phyloP scores from a whole-genome alignment of 1,284 basidiomycete species.

The Papiliotrema fonsecae region DNA sequence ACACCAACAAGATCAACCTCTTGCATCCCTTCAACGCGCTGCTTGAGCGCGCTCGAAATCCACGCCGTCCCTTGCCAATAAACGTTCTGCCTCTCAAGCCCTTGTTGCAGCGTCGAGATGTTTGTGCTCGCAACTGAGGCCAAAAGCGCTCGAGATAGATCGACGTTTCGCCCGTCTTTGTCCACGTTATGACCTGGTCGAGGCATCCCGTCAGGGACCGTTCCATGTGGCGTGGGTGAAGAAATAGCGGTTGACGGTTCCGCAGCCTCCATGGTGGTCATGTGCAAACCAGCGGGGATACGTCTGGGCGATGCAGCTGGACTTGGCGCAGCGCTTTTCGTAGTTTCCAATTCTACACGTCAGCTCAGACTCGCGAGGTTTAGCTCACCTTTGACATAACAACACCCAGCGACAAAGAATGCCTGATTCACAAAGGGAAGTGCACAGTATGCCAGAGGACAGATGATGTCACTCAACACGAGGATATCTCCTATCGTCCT shows the following conservation, averaged over 20 bases:
- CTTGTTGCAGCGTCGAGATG: constrained; percentile 20
- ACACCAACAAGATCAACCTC: constrained; percentile 23
- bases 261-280: not conserved
- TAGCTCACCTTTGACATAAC: constrained; percentile 21
- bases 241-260: too few relatives aligned
- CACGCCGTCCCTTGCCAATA: constrained; percentile 24
- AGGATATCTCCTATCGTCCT: constrained; percentile 26
- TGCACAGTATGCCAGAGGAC: constrained; percentile 15
- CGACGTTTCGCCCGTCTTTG: constrained; percentile 14
- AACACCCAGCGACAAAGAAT: constrained; percentile 24
- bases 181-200: too few relatives aligned
- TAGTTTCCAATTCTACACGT: constrained; percentile 2
- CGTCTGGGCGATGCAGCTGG: not conserved
- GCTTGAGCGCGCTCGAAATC: constrained; percentile 17
- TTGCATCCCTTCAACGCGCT: constrained; percentile 19
- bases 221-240: too few relatives aligned
- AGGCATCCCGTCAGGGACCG: too few relatives aligned
- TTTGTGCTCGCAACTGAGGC: constrained; percentile 14
- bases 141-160: constrained; percentile 16
- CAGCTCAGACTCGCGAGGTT: not conserved
- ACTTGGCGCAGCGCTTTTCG: not conserved
- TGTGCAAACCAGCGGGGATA: constrained; percentile 1
- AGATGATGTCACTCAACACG: constrained; percentile 21
- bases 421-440: constrained; percentile 24
- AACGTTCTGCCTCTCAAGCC: constrained; percentile 14